A percentile compares a stretch with the other conserved stretches of the same genome.
These are phyloP conservation scores for Flammula alnicola DNA, from an alignment of 1,284 basidiomycete species.

Conservation along the genomic window DNA sequence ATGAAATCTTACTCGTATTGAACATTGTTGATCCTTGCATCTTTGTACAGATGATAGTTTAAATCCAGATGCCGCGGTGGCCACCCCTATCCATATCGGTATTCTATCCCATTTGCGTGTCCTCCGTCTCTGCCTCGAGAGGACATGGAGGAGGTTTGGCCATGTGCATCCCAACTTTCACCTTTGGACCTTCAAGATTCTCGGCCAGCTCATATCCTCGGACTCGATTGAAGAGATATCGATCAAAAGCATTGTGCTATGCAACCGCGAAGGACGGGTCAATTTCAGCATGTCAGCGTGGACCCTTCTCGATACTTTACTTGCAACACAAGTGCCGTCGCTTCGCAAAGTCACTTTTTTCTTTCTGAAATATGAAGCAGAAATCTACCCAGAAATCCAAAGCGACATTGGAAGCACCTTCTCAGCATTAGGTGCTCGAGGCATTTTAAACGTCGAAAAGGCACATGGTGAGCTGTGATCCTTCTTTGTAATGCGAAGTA, in stretches of 20 bases:
- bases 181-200: not conserved
- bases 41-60: not conserved
- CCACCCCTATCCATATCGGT: not conserved
- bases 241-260: constrained; percentile 1
- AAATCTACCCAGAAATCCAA: not conserved
- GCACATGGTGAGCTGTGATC: not conserved
- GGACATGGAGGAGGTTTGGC: not conserved
- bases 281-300: not conserved
- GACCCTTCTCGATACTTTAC: not conserved
- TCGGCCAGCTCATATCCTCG: not conserved
- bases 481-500: not conserved
- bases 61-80: not conserved
- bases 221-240: not conserved
- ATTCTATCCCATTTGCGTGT: not conserved
- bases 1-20: not conserved
- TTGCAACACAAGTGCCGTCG: not conserved
- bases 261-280: not conserved
- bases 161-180: not conserved
- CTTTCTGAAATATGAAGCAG: not conserved
- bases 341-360: not conserved
- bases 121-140: not conserved
- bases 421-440: constrained; percentile 19
- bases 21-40: not conserved
- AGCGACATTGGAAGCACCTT: not conserved
- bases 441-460: not conserved